Evolutionary conservation across 2,329 filamentous ascomycete species (phyloP), one percentile per base, ranked within the genome.

Genomic region (Scytalidium sp.): DNA sequence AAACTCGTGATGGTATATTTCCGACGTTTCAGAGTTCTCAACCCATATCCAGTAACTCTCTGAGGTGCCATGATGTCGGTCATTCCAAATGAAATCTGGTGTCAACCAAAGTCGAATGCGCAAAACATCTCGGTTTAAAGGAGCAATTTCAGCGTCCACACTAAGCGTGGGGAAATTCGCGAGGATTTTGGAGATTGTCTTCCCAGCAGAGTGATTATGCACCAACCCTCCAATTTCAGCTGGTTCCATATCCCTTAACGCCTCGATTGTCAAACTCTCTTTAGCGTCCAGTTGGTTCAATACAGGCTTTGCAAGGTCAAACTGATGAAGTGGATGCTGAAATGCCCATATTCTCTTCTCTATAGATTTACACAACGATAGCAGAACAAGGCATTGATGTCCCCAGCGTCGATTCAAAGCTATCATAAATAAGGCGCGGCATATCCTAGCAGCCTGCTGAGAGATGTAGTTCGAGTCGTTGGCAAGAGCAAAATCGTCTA

Each of bases 21-120:
- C 92, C 0, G 90, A 92, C 0, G 92, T 97, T 61, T 97, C 94
- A 0, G 93, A 97, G 65, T 97, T 96, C 68, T 99, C 94, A 3
- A 99, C 93, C 95, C 94, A 99, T 50, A 99, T 87, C 81, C 95
- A 99, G 71, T 95, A 99, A 3, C 93, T 93, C 64, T 99, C 94
- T 0, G 93, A 97, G 2, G 85, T 90, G 17, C 95, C 95, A 64
- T 99, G 92, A 51, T 96, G 82, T 43, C 88, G 85, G 58, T 97
- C 93, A 60, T 96, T 96, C 94, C 94, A 99, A 32, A 77, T 78
- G 64, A 99, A 99, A 46, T 97, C 92, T 0, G 94, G 90, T 2
- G 86, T 90, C 17, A 99, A 79, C 59, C 79, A 89, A 0, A 99
- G 80, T 63, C 88, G 87, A 62, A 99, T 91, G n/a, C 93, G 84